phyloP scores from a whole-genome alignment of 441 rosid genomes.

The Gossypium schwendimanii region DNA sequence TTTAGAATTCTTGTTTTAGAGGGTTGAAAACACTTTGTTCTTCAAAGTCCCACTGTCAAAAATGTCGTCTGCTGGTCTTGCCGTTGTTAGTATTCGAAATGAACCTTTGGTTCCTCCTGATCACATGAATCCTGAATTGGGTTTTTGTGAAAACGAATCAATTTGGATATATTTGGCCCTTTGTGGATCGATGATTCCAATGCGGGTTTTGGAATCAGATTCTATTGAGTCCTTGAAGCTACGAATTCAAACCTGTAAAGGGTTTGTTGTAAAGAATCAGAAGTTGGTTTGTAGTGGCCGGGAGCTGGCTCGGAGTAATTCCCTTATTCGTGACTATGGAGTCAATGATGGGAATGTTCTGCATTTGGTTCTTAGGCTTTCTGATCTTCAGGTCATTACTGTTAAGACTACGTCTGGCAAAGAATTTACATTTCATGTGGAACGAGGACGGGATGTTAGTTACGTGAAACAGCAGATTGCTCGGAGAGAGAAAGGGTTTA shows the following conservation, averaged over 20 bases:
- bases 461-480: constrained; percentile 72
- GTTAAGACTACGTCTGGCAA: constrained; percentile 56
- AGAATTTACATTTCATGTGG: constrained; percentile 52
- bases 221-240: constrained; percentile 48
- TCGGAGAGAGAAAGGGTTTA: constrained; percentile 38
- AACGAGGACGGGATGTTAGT: constrained; percentile 61
- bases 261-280: constrained; percentile 62
- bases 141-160: constrained; percentile 34
- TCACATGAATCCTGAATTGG: constrained; percentile 17
- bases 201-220: constrained; percentile 59
- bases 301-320: constrained; percentile 58
- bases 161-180: constrained; percentile 41
- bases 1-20: constrained; percentile 1
- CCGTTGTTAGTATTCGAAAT: constrained; percentile 31
- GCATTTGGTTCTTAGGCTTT: constrained; percentile 69
- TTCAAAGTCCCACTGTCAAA: neutral
- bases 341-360: constrained; percentile 66
- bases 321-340: constrained; percentile 68
- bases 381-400: constrained; percentile 61
- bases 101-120: constrained; percentile 27
- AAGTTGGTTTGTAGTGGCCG: constrained; percentile 71
- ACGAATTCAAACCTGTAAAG: neutral
- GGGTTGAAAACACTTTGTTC: neutral
- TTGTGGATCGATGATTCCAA: constrained; percentile 38
- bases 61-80: constrained; percentile 58